Evolutionary conservation across 176 grass and related monocot genomes (phyloP).

Genomic region (Puya raimondii): DNA sequence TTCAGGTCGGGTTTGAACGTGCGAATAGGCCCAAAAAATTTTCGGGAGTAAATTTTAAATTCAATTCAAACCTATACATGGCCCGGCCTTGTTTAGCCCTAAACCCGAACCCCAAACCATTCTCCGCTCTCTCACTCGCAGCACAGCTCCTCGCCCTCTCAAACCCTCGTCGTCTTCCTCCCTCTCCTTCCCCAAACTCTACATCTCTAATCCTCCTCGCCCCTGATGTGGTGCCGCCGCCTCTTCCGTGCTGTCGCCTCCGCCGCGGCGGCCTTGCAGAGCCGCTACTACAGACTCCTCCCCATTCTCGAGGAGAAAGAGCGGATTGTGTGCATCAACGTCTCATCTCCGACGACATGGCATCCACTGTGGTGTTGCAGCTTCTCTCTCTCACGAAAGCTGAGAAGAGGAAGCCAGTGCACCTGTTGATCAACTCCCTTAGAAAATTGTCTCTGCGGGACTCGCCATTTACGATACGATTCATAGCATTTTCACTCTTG

Average conservation of each 20-base stretch:
- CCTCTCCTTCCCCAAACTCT: slow-evolving; percentile 4
- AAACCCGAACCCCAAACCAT: too few species aligned
- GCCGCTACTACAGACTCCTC: slow-evolving; percentile 42
- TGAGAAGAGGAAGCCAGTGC: slow-evolving; percentile 77
- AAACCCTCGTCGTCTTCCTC: slow-evolving; percentile 16
- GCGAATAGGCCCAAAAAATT: too few species aligned
- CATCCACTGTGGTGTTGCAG: slow-evolving; percentile 69
- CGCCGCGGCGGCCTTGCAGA: slow-evolving; percentile 6
- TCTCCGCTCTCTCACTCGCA: too few species aligned
- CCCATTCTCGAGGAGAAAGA: slow-evolving; percentile 84
- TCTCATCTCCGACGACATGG: slow-evolving; percentile 52
- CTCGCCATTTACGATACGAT: slow-evolving; percentile 96
- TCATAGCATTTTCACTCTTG: slow-evolving; percentile 72
- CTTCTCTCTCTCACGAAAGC: slow-evolving; percentile 86
- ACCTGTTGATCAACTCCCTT: slow-evolving; percentile 90
- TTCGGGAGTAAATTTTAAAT: too few species aligned
- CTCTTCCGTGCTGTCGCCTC: slow-evolving; percentile 18
- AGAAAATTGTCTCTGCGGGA: slow-evolving; percentile 55
- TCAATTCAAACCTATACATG: too few species aligned
- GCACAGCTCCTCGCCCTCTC: slow-evolving; percentile 13
- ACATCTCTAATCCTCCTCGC: slow-evolving; percentile 1
- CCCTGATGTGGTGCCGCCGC: slow-evolving; percentile 12
- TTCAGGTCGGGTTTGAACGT: too few species aligned
- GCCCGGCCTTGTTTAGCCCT: too few species aligned
- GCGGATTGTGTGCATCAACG: slow-evolving; percentile 79